These are phyloP conservation scores for Parathielavia appendiculata DNA, from an alignment of 495 filamentous ascomycete species.

Conservation along the genomic window DNA sequence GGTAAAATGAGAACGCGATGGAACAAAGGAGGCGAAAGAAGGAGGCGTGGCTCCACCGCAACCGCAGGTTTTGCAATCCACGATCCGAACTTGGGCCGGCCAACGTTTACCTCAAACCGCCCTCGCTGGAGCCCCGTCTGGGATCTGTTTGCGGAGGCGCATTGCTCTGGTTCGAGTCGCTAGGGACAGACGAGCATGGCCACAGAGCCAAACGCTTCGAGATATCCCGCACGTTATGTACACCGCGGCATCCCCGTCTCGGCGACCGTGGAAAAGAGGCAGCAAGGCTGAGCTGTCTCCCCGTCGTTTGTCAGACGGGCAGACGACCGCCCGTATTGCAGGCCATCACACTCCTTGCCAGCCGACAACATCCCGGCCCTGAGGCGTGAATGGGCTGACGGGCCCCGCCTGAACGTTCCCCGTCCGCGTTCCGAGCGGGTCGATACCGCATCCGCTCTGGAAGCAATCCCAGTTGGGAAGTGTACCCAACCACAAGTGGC, in stretches of 20 bases:
- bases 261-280: too few species aligned
- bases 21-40: not conserved
- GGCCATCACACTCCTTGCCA: not conserved
- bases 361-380: not conserved
- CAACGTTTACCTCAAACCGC: not conserved
- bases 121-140: not conserved
- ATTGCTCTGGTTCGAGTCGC: too few species aligned
- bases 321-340: not conserved
- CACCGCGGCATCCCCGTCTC: not conserved
- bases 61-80: conserved; percentile 5
- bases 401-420: conserved; percentile 1
- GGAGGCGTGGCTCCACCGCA: conserved; percentile 3
- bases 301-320: not conserved
- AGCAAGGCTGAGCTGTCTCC: not conserved
- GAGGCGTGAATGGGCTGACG: not conserved
- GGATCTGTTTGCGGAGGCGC: too few species aligned
- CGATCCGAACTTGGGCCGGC: not conserved
- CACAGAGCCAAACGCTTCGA: too few species aligned
- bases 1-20: not conserved
- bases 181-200: too few species aligned
- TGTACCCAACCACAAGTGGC: not conserved
- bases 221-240: too few species aligned
- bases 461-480: not conserved
- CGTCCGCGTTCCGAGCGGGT: conserved; percentile 8
- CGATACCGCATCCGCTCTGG: not conserved